Percentiles rank a stretch among this genome's conserved stretches.
These are phyloP conservation scores for Suillus subalutaceus DNA, from an alignment of 768 basidiomycete genomes.

Conservation along the genomic window DNA sequence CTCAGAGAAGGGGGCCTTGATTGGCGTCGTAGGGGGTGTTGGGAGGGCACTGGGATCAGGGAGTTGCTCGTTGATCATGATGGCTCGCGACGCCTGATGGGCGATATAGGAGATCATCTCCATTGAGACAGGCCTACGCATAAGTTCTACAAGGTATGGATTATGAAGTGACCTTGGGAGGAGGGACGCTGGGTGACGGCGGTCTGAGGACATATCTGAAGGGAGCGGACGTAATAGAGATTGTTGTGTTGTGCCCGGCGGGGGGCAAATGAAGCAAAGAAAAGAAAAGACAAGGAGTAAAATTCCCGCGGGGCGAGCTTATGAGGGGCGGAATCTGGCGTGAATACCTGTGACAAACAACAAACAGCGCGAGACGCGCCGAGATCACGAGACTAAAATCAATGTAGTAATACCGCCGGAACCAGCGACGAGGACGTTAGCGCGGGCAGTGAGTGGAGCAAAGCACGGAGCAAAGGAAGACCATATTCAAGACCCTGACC, in stretches of 20 bases:
- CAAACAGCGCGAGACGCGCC: conserved; percentile 24
- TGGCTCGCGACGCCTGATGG: conserved; percentile 72
- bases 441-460: background rate
- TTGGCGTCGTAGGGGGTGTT: conserved; percentile 72
- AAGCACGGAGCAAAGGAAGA: background rate
- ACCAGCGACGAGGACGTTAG: conserved; percentile 1
- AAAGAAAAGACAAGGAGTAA: conserved; percentile 8
- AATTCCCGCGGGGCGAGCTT: conserved; percentile 5
- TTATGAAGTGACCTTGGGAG: conserved; percentile 76
- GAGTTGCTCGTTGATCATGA: conserved; percentile 61
- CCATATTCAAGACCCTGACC: background rate
- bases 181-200: conserved; percentile 80
- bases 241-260: conserved; percentile 21
- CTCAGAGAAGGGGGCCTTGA: conserved; percentile 44
- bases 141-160: conserved; percentile 76
- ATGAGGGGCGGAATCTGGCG: conserved; percentile 15
- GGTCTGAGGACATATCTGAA: conserved; percentile 39
- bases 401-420: conserved; percentile 4
- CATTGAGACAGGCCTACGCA: conserved; percentile 74
- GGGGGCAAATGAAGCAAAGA: conserved; percentile 24
- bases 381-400: conserved; percentile 36
- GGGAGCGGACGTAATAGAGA: conserved; percentile 38
- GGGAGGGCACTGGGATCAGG: conserved; percentile 45
- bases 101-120: conserved; percentile 91
- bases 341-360: conserved; percentile 14